Percentiles rank a stretch among this genome's conserved stretches.
These are phyloP conservation scores for Termitomyces sp. DNA, from an alignment of 768 basidiomycete genomes.

Conservation along the genomic window DNA sequence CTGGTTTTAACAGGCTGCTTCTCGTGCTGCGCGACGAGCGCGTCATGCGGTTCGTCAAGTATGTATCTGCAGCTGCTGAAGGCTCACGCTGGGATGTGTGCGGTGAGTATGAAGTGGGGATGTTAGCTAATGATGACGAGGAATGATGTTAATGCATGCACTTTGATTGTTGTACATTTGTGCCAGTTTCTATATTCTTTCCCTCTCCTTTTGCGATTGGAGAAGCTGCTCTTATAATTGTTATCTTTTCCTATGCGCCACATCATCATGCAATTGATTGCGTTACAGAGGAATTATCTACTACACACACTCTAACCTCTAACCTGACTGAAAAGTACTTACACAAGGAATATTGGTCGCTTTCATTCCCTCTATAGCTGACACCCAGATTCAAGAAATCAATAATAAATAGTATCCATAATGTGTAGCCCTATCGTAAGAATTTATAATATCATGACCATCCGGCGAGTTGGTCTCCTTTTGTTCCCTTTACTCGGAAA, in stretches of 20 bases:
- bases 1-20: slow-evolving; percentile 84
- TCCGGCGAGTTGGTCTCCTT: slow-evolving; percentile 27
- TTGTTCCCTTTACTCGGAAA: slow-evolving; percentile 65
- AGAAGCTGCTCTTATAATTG: background rate
- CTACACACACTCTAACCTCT: background rate
- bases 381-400: background rate
- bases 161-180: background rate
- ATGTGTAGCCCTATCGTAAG: background rate
- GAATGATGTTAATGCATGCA: slow-evolving; percentile 1
- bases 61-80: slow-evolving; percentile 82
- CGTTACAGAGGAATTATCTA: background rate
- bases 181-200: background rate
- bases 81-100: slow-evolving; percentile 93
- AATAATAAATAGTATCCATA: background rate
- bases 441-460: background rate
- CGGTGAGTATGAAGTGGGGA: slow-evolving; percentile 88
- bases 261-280: background rate
- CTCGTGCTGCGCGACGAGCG: slow-evolving; percentile 89
- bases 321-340: background rate
- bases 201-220: background rate
- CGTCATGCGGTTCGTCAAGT: slow-evolving; percentile 95
- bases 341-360: background rate
- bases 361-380: background rate
- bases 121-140: slow-evolving; percentile 54
- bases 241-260: background rate